These are phyloP conservation scores for Ochetophila trinervis DNA, from an alignment of 306 rosid genomes.

Conservation along the genomic window DNA sequence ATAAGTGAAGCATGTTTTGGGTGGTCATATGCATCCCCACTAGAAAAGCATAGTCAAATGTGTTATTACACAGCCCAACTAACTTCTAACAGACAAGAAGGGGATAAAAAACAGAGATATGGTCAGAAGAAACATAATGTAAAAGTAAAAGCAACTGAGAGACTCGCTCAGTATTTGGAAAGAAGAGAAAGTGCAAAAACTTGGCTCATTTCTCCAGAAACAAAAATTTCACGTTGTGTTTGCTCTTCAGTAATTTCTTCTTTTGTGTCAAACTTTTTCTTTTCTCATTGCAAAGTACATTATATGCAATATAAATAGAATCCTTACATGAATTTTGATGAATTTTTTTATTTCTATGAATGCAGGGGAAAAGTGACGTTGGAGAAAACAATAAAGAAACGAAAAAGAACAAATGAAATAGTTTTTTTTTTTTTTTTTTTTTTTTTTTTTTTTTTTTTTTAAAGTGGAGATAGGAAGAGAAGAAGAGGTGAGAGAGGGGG, in stretches of 20 bases:
- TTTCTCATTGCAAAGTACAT: no score
- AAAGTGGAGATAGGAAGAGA: conserved; percentile 38
- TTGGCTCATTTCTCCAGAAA: not conserved
- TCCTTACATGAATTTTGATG: not conserved
- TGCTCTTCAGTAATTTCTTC: not conserved
- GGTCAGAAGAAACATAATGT: not conserved
- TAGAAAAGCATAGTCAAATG: not conserved
- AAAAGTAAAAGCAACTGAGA: conserved; percentile 1
- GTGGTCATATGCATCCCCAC: no score
- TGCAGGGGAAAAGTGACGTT: conserved; percentile 44
- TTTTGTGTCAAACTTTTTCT: not conserved
- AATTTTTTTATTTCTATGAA: not conserved
- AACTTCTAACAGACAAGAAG: conserved; percentile 16
- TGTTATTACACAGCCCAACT: conserved; percentile 8
- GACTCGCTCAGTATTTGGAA: not conserved
- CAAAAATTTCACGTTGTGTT: not conserved
- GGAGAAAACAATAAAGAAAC: conserved; percentile 16
- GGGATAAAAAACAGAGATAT: conserved; percentile 6
- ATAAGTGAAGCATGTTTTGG: no score
- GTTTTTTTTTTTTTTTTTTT: conserved; percentile 46
- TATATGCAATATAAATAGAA: not conserved
- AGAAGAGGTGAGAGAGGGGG: conserved; percentile 29
- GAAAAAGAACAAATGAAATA: conserved; percentile 11
- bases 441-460: conserved; percentile 13
- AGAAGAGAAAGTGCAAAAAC: conserved; percentile 8